Base-by-base conservation (phyloP, 129 eudicot species). In the Helichrysum umbraculigerum region DNA sequence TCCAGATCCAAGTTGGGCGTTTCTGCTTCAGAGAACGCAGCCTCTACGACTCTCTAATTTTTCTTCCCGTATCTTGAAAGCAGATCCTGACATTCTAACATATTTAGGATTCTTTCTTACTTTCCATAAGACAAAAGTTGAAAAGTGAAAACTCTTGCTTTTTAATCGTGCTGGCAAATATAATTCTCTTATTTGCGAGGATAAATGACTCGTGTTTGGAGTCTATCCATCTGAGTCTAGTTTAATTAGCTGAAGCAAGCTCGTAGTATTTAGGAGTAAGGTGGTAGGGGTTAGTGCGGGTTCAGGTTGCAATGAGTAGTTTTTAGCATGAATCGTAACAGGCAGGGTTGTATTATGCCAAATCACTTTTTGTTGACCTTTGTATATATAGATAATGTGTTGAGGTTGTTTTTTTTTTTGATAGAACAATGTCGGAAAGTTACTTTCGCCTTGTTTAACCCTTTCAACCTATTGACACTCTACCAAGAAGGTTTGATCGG, bases 51-150 rank as follows among this genome's bases (percentile, higher is more conserved):
- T 64, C 16, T 51, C n/a, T 61, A 29, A 16, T 64, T 16, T 22
- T 41, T 32, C 65, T 71, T 70, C 66, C 32, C 66, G 44, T 51
- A 21, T 78, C 68, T 65, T 73, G 72, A 71, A 54, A 73, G 78
- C 30, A 72, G 54, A 42, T 73, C 51, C 35, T 52, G 77, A 72
- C 51, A 37, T 72, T 52, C 14, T 8, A 65, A 50, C 34, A 72
- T 37, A 21, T 16, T 56, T 79, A 73, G 78, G 66, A 64, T 64
- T 34, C 17, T 52, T 64, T 37, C 28, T 42, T 51, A 25, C 34
- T 28, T 51, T 32, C 32, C 20, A 5, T n/a, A 14, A 17, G 62
- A 57, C 29, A n/a, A 57, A 57, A n/a, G 62, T n/a, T 4, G 17
- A 34, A 17, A 33, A 52, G 34, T 4, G 17, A 34, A 17, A 34